Evolutionary conservation across 108 stramenopile genomes (phyloP).

Genomic region (Fistulifera solaris): DNA sequence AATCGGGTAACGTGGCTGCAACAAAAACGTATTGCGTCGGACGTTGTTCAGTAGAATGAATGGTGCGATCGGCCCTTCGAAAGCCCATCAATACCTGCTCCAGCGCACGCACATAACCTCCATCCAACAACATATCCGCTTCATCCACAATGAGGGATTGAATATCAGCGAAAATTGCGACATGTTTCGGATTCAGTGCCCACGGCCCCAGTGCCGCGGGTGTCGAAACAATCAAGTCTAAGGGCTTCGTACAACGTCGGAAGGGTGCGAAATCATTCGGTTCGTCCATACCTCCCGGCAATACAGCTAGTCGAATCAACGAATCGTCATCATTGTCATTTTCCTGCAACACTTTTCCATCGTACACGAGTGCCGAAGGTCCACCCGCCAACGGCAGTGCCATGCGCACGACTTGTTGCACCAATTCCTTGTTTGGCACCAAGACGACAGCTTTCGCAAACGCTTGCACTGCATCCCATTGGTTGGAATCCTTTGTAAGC

Average conservation of each 20-base stretch:
- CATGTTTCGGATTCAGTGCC: slow-evolving; percentile 71
- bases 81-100: slow-evolving; percentile 89
- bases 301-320: slow-evolving; percentile 44
- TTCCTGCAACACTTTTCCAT: slow-evolving; percentile 22
- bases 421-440: slow-evolving; percentile 86
- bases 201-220: slow-evolving; percentile 90
- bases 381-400: slow-evolving; percentile 60
- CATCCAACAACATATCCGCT: slow-evolving; percentile 96
- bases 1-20: slow-evolving; percentile 93
- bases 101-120: slow-evolving; percentile 79
- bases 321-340: slow-evolving; percentile 16
- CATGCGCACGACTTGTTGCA: slow-evolving; percentile 81
- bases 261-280: slow-evolving; percentile 76
- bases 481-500: not conserved
- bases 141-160: slow-evolving; percentile 86
- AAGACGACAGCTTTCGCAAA: slow-evolving; percentile 73
- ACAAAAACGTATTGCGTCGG: slow-evolving; percentile 80
- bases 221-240: slow-evolving; percentile 90
- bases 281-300: slow-evolving; percentile 69
- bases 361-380: slow-evolving; percentile 17
- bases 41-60: slow-evolving; percentile 13
- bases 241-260: slow-evolving; percentile 47
- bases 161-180: slow-evolving; percentile 86
- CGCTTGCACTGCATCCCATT: slow-evolving; percentile 42
- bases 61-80: slow-evolving; percentile 64